Conservation (phyloP, 768 basidiomycete species). For the Lactarius hatsudake region DNA sequence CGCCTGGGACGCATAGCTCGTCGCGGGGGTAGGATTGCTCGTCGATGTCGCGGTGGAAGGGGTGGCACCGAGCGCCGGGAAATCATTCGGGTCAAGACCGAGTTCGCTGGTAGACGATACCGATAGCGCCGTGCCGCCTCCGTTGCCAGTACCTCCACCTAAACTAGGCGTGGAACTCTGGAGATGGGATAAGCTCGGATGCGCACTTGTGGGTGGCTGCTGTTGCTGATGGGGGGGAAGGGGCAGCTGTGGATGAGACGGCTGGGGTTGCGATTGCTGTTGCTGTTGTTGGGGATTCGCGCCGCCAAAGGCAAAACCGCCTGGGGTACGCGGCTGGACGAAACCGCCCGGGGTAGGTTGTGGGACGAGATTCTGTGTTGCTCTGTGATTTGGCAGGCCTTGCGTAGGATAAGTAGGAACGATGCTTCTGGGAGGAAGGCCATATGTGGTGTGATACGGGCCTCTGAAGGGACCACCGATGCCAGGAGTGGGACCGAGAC, state of each 20-base stretch:
- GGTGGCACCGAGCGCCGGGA: conserved; percentile 77
- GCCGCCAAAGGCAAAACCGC: conserved; percentile 61
- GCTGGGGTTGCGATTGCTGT: conserved; percentile 33
- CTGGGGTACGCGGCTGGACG: conserved; percentile 62
- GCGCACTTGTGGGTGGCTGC: conserved; percentile 47
- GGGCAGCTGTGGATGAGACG: conserved; percentile 37
- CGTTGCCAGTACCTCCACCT: conserved; percentile 5
- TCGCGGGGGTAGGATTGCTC: conserved; percentile 39
- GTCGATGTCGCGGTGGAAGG: conserved; percentile 41
- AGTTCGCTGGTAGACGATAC: conserved; percentile 70
- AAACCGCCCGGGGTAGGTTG: conserved; percentile 57
- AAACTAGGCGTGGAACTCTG: conserved; percentile 44
- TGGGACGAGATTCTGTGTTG: conserved; percentile 53
- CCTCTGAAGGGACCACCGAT: conserved; percentile 63
- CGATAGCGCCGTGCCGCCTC: conserved; percentile 50
- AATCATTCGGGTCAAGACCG: conserved; percentile 82
- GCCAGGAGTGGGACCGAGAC: conserved; percentile 60
- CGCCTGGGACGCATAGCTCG: conserved; percentile 83
- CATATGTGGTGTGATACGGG: conserved; percentile 47
- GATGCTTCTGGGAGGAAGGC: conserved; percentile 59
- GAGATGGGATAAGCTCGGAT: conserved; percentile 54
- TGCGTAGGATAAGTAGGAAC: conserved; percentile 47
- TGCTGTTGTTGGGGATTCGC: conserved; percentile 51
- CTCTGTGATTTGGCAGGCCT: conserved; percentile 59
- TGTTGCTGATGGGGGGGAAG: conserved; percentile 42